phyloP scores from a whole-genome alignment of 495 filamentous ascomycete genomes.

The Hypoxylon perforatum region DNA sequence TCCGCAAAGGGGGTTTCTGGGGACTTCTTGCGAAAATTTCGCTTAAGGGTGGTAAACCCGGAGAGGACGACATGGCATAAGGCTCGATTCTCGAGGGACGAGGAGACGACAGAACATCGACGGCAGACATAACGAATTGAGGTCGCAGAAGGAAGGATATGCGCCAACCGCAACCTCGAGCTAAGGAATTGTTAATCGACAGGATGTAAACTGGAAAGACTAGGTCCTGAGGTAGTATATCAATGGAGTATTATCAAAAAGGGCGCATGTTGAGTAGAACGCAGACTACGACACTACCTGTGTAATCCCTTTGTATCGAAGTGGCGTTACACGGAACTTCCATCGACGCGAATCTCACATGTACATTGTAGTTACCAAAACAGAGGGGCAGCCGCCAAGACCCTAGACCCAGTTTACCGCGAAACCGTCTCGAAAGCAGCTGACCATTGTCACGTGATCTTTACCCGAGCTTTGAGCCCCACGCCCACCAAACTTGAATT shows the following conservation, averaged over 20 bases:
- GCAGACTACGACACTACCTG: too few relatives aligned
- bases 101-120: conserved; percentile 50
- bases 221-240: neutral
- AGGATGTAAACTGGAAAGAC: conserved; percentile 32
- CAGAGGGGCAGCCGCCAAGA: conserved; percentile 15
- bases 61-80: conserved; percentile 56
- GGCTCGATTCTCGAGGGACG: conserved; percentile 38
- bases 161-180: conserved; percentile 55
- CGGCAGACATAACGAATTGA: conserved; percentile 49
- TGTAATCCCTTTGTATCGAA: too few relatives aligned
- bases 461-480: conserved; percentile 31
- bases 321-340: neutral
- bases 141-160: conserved; percentile 30
- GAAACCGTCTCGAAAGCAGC: conserved; percentile 46
- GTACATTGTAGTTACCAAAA: neutral
- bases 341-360: neutral
- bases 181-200: conserved; percentile 29
- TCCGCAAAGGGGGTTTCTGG: conserved; percentile 44
- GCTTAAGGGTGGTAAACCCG: conserved; percentile 55
- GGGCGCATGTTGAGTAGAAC: too few relatives aligned
- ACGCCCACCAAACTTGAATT: conserved; percentile 37
- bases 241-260: too few relatives aligned
- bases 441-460: conserved; percentile 36
- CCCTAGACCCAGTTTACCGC: conserved; percentile 46
- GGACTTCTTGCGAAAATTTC: conserved; percentile 51